These are phyloP conservation scores for Carnegiea gigantea DNA, from an alignment of 179 eudicot genomes.

Conservation along the genomic window DNA sequence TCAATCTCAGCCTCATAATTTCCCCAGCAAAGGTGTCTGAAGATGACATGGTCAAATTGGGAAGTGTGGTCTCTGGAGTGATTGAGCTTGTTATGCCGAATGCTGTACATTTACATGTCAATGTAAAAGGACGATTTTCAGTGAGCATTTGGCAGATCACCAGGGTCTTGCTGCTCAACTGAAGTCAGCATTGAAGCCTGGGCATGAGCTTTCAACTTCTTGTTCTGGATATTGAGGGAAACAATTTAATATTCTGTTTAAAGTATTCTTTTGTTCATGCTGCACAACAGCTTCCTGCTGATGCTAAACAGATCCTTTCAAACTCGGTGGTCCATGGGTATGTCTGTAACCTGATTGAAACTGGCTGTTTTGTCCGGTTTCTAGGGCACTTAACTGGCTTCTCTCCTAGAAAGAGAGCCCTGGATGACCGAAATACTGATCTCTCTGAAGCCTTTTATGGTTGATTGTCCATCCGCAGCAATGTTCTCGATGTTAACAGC, in stretches of 20 bases:
- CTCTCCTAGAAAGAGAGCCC: slow-evolving; percentile 79
- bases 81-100: slow-evolving; percentile 69
- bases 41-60: slow-evolving; percentile 63
- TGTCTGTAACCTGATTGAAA: slow-evolving; percentile 79
- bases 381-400: slow-evolving; percentile 92
- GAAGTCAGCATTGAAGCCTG: slow-evolving; percentile 77
- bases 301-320: slow-evolving; percentile 51
- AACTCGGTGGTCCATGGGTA: slow-evolving; percentile 79
- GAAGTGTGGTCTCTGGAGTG: slow-evolving; percentile 82
- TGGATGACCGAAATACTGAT: slow-evolving; percentile 60
- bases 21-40: slow-evolving; percentile 56
- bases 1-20: slow-evolving; percentile 78
- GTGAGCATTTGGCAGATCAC: slow-evolving; percentile 90
- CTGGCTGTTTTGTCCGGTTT: slow-evolving; percentile 93
- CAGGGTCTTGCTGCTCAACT: slow-evolving; percentile 64
- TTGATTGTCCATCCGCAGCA: slow-evolving; percentile 90
- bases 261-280: slow-evolving; percentile 78
- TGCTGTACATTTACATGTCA: slow-evolving; percentile 52
- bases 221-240: slow-evolving; percentile 84
- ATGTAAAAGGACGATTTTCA: slow-evolving; percentile 59
- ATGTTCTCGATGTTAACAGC: slow-evolving; percentile 57
- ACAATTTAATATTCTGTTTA: slow-evolving; percentile 68
- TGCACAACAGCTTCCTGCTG: slow-evolving; percentile 61
- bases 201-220: slow-evolving; percentile 72
- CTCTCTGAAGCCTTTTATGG: slow-evolving; percentile 64